Conservation (phyloP, 140 eudicot genomes). For the Erigeron philadelphicus region DNA sequence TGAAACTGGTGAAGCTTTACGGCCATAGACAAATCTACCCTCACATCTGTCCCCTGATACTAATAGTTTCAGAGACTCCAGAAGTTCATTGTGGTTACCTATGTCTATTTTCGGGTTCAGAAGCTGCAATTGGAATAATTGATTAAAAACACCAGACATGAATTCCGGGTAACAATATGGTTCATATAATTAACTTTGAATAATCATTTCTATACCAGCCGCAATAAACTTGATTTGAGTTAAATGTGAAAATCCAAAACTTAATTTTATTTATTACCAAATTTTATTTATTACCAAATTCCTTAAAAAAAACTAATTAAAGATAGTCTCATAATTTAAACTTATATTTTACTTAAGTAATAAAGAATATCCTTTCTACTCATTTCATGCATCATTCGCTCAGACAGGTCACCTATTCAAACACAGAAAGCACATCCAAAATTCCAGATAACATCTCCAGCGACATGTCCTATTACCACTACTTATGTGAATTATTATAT, state of each 20-base stretch:
- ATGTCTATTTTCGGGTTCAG: conserved; percentile 58
- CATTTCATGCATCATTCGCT: too few species aligned
- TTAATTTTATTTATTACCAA: too few species aligned
- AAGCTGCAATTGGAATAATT: conserved; percentile 47
- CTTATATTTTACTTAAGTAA: too few species aligned
- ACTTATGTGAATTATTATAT: too few species aligned
- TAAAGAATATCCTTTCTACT: too few species aligned
- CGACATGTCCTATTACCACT: too few species aligned
- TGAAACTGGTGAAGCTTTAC: conserved; percentile 44
- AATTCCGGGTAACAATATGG: background rate
- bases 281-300: too few species aligned
- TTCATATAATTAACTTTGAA: background rate
- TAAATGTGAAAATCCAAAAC: background rate
- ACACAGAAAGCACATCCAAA: too few species aligned
- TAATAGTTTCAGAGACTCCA: conserved; percentile 60
- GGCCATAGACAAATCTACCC: conserved; percentile 82
- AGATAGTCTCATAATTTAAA: too few species aligned
- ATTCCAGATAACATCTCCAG: too few species aligned
- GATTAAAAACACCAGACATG: background rate
- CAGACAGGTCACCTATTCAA: too few species aligned
- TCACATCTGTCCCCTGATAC: conserved; percentile 77
- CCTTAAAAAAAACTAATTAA: too few species aligned
- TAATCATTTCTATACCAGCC: background rate
- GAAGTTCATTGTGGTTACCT: conserved; percentile 41
- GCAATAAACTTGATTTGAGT: background rate